These are phyloP conservation scores for Pyricularia sp. DNA, from an alignment of 2,329 filamentous ascomycete species.

Conservation along the genomic window DNA sequence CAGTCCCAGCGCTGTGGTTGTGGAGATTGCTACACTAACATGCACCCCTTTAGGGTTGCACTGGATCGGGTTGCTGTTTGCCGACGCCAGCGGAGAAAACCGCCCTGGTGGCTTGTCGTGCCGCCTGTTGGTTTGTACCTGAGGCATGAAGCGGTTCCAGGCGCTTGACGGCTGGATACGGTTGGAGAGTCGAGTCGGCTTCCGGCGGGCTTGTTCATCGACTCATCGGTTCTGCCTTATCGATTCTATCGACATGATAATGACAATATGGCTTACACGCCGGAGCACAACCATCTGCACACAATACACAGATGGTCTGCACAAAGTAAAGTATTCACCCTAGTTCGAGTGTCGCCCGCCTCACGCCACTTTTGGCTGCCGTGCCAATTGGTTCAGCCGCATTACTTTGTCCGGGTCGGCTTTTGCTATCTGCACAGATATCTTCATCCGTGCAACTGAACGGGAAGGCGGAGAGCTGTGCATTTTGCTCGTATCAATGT, in stretches of 20 bases:
- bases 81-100: background rate
- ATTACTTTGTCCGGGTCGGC: background rate
- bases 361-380: no score
- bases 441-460: background rate
- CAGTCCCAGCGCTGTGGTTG: background rate
- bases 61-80: background rate
- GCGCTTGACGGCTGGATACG: no score
- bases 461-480: background rate
- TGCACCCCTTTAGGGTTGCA: background rate
- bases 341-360: no score
- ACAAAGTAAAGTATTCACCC: background rate
- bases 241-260: background rate
- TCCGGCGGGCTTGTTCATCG: no score
- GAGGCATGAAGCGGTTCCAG: no score
- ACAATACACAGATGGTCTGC: background rate
- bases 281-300: background rate
- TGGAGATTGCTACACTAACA: background rate
- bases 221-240: background rate
- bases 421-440: background rate
- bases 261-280: background rate
- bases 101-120: no score
- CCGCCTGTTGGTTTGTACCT: no score
- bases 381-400: background rate
- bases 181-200: no score
- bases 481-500: background rate